Base-by-base conservation (phyloP, 148 eudicot species). In the Arbutus unedo region DNA sequence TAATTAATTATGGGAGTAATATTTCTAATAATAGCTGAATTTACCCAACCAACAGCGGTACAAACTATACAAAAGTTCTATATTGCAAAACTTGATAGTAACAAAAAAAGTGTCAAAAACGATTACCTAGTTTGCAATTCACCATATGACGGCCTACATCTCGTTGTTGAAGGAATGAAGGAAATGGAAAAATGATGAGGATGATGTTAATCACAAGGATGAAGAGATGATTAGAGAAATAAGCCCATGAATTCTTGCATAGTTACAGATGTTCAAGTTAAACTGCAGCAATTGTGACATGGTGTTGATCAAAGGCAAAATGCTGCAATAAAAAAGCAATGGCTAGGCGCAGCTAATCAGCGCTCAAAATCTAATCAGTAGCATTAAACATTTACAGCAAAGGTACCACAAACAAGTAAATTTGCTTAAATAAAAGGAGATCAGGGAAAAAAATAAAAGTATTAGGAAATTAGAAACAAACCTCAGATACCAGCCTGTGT, bases 401-500 rank as follows among this genome's bases (percentile, higher is more conserved):
- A 47, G 59, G 71, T 21, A n/a, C 8, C 1, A 31, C 31, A 18
- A 38, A 21, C 21, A 31, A 44, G 54, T 79, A 79, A 70, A 41
- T 79, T 44, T 47, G 31, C 38, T 57, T 25, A 23, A 51, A 16
- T 16, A 11, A 25, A 81, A 70, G 19, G 81, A 70, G 9, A 23
- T 54, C n/a, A 43, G 9, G 2, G 41, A 71, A 44, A n/a, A 70
- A 64, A 76, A 19, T 41, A 47, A 21, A 38, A 43, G 5, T 19
- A 21, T 2, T 9, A 41, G 70, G 31, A 54, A 44, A 53, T 68
- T 55, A 62, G 50, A 55, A 5, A 71, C 78, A 80, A 70, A 83
- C 89, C 85, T 84, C 88, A 7, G 87, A 79, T 79, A 89, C 91
- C 83, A 89, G 87, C 88, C 91, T 89, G n/a, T 89, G 93, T 44